Evolutionary conservation across 31 red algal species (phyloP), one percentile per base, ranked within the genome.

Genomic region (Endocladia muricata): DNA sequence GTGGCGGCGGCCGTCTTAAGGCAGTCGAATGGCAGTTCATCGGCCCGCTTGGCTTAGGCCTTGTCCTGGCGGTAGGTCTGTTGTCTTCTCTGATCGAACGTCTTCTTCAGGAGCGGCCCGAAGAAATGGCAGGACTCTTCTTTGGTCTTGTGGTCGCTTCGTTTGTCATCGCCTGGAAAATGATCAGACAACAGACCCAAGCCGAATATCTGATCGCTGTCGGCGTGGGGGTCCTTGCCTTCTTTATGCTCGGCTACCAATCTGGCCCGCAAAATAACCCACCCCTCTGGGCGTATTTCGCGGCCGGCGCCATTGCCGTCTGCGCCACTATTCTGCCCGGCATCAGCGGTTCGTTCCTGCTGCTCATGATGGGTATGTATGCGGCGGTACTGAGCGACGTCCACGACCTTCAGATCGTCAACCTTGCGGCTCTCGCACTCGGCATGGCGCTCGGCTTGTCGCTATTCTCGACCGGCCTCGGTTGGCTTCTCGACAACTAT

Each of bases 71-170:
- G 8, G 26, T 71, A 13, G 39, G 8, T 52, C 13, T 71, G 9
- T 8, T 13, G 8, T 15, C 38, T 13, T 51, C 9, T 43, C 35
- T 13, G 9, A 25, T 71, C 7, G 9, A 11, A 8, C 51, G 9
- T 51, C 11, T 51, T 13, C 17, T 71, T 8, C 17, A 51, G 15
- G 11, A 43, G 11, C 26, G 51, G 11, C 36, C 67, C 11, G 67
- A 71, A 25, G 36, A 22, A 19, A 13, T 71, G 7, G 43, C 35
- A 37, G 67, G 13, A 43, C 51, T 71, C 28, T 71, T 71, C 35
- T 71, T 71, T 51, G 67, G 67, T 15, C 26, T 71, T 8, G 28
- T 71, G 17, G 11, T 71, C 13, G 67, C 34, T 15, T 43, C 67
- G 9, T 22, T 25, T 15, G 28, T 71, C 9, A 19, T 52, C 9